Evolutionary conservation across 2,329 filamentous ascomycete genomes (phyloP).

Genomic region (Ceratocystis papillata): DNA sequence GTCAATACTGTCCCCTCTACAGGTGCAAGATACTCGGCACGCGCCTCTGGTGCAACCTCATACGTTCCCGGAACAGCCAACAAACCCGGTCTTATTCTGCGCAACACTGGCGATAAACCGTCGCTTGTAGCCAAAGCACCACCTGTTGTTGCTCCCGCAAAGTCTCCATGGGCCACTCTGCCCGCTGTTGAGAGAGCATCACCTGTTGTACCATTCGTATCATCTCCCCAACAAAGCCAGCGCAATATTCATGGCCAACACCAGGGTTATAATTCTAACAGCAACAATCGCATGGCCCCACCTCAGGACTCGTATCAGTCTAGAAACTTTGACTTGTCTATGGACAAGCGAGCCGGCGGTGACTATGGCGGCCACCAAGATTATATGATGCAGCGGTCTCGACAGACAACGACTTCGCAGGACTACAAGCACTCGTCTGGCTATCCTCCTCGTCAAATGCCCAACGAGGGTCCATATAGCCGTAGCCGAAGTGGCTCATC

Average conservation of each 20-base stretch:
- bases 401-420: conserved; percentile 20
- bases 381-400: conserved; percentile 16
- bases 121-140: conserved; percentile 63
- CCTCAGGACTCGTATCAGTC: conserved; percentile 12
- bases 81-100: conserved; percentile 53
- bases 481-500: conserved; percentile 22
- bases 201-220: conserved; percentile 40
- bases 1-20: conserved; percentile 25
- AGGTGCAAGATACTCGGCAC: background rate
- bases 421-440: conserved; percentile 21
- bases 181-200: conserved; percentile 76
- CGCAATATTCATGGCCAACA: conserved; percentile 28
- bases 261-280: conserved; percentile 5
- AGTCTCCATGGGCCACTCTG: conserved; percentile 83
- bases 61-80: background rate
- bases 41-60: background rate
- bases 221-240: conserved; percentile 29
- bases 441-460: conserved; percentile 19
- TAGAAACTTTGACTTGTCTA: conserved; percentile 15
- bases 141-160: conserved; percentile 56
- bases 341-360: conserved; percentile 16
- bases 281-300: background rate
- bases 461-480: conserved; percentile 17
- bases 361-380: conserved; percentile 16
- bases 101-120: conserved; percentile 56